Evolutionary conservation across 345 rosid species (phyloP).

Genomic region (Eutrema japonicum): DNA sequence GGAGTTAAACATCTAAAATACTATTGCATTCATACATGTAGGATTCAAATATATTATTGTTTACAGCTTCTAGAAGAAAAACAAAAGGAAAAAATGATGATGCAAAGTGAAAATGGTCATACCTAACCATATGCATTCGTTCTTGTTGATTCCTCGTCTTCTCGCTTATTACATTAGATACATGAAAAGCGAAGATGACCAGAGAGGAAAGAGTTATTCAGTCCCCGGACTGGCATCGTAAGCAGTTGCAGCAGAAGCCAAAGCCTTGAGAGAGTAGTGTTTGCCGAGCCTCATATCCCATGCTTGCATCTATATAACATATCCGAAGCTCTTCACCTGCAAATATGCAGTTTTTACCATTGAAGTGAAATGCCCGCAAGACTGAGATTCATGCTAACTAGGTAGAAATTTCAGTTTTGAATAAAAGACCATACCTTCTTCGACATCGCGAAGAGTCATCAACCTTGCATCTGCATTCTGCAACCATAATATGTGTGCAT

Average conservation of each 20-base stretch:
- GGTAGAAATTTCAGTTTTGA: background rate
- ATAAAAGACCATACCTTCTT: constrained; percentile 57
- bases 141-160: constrained; percentile 4
- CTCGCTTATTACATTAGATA: background rate
- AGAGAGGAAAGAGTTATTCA: constrained; percentile 31
- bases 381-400: background rate
- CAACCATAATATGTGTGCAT: constrained; percentile 77
- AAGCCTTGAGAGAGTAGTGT: constrained; percentile 68
- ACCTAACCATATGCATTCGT: background rate
- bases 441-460: constrained; percentile 75
- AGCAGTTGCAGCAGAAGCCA: constrained; percentile 72
- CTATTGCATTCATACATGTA: background rate
- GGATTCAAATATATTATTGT: background rate
- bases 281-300: constrained; percentile 70
- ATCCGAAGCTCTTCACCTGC: constrained; percentile 89
- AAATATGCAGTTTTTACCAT: constrained; percentile 23
- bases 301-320: constrained; percentile 81
- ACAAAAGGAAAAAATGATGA: constrained; percentile 1
- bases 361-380: background rate
- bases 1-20: no score
- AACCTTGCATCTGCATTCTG: constrained; percentile 72
- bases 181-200: constrained; percentile 11
- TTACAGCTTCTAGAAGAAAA: background rate
- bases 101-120: background rate
- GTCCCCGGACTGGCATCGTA: constrained; percentile 66